These are phyloP conservation scores for Solanum rostratum DNA, from an alignment of 257 asterid genomes.

Conservation along the genomic window DNA sequence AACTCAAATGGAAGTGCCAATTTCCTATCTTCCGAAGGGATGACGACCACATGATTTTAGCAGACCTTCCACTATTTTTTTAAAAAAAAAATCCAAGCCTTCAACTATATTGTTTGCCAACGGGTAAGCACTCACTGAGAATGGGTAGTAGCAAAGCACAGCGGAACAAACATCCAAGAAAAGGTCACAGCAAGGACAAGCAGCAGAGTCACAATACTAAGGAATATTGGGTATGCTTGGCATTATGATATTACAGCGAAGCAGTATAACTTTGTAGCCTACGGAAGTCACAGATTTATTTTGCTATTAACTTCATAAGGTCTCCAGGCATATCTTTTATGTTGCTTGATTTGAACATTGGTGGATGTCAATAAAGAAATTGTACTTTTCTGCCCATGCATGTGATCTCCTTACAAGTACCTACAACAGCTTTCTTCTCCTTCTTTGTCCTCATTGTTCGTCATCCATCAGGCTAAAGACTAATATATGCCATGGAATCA, in stretches of 20 bases:
- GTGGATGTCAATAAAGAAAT: not conserved
- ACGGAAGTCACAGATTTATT: not conserved
- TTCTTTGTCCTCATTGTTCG: not conserved
- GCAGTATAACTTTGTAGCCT: not conserved
- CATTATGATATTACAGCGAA: not conserved
- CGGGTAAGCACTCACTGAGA: not conserved
- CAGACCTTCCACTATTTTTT: not conserved
- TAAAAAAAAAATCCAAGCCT: no score
- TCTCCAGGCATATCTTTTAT: not conserved
- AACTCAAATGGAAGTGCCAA: not conserved
- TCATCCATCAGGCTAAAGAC: not conserved
- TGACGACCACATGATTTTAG: not conserved
- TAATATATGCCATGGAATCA: not conserved
- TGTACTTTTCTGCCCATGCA: not conserved
- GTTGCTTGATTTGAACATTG: not conserved
- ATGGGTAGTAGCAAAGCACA: not conserved
- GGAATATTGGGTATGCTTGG: not conserved
- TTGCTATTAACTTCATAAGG: not conserved
- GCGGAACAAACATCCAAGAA: not conserved
- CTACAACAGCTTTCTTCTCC: not conserved
- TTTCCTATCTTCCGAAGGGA: not conserved
- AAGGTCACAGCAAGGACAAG: not conserved
- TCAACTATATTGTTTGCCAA: not conserved
- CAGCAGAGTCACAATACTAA: not conserved
- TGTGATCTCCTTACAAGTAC: not conserved